These are phyloP conservation scores for Fusarium fracticaudum DNA, from an alignment of 2,329 filamentous ascomycete species.

Conservation along the genomic window DNA sequence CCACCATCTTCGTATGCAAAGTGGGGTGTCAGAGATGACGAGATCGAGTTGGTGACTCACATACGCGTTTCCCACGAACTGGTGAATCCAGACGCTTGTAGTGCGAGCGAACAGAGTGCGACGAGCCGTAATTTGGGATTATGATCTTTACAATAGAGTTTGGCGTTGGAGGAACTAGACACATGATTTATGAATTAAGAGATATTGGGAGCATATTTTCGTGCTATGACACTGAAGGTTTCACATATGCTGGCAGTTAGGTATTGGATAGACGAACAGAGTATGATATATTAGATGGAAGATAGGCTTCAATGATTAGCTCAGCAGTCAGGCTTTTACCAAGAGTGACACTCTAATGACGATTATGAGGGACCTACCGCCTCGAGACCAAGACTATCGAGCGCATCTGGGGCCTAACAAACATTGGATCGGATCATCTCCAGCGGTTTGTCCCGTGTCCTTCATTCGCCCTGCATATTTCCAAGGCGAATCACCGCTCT, in stretches of 20 bases:
- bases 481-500: too few relatives aligned
- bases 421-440: fast-evolving
- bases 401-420: fast-evolving
- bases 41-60: conserved; percentile 10
- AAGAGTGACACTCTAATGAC: too few relatives aligned
- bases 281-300: not conserved
- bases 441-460: fast-evolving
- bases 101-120: not conserved
- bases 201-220: not conserved
- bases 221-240: not conserved
- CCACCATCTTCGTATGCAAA: conserved; percentile 1
- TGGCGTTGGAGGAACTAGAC: not conserved
- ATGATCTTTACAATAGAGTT: not conserved
- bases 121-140: not conserved
- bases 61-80: not conserved
- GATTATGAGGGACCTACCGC: fast-evolving
- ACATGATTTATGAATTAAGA: not conserved
- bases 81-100: not conserved
- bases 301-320: fast-evolving
- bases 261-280: not conserved
- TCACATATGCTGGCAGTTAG: fast-evolving
- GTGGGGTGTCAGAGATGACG: conserved; percentile 12
- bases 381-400: fast-evolving
- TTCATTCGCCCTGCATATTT: too few relatives aligned
- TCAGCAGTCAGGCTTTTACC: too few relatives aligned